Evolutionary conservation across 2,329 filamentous ascomycete species (phyloP).

Genomic region (Massarina eburnea): DNA sequence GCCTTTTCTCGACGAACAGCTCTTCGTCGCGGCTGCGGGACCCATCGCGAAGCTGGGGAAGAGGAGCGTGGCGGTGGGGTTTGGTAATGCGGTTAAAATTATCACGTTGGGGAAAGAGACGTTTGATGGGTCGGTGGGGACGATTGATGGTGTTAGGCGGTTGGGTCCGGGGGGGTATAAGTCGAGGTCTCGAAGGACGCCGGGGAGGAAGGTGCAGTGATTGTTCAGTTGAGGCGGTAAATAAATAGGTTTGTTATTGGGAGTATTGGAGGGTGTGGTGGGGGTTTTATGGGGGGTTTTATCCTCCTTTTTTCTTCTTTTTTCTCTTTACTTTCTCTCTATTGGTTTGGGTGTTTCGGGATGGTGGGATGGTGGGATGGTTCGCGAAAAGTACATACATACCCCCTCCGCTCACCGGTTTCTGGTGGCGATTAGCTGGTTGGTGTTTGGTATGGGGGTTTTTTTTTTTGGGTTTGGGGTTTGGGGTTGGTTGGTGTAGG

Average conservation of each 20-base stretch:
- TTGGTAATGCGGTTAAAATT: slow-evolving; percentile 73
- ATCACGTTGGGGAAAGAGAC: slow-evolving; percentile 67
- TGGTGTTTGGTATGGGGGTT: too few relatives aligned
- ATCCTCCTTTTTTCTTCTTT: not conserved
- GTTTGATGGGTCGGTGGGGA: slow-evolving; percentile 51
- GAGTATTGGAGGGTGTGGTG: too few relatives aligned
- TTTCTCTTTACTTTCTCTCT: not conserved
- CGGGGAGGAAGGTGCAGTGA: slow-evolving; percentile 22
- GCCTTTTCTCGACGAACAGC: slow-evolving; percentile 48
- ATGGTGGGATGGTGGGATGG: too few relatives aligned
- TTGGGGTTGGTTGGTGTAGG: too few relatives aligned
- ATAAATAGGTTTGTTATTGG: too few relatives aligned
- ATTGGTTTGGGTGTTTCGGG: too few relatives aligned
- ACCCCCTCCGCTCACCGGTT: too few relatives aligned
- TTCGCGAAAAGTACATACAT: too few relatives aligned
- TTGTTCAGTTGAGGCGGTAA: not conserved
- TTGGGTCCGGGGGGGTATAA: slow-evolving; percentile 14
- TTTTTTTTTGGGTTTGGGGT: too few relatives aligned
- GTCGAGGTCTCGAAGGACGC: slow-evolving; percentile 12
- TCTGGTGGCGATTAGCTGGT: too few relatives aligned
- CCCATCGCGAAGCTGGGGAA: slow-evolving; percentile 65
- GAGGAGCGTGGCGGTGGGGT: slow-evolving; percentile 67
- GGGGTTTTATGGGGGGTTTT: too few relatives aligned
- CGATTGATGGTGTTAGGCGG: slow-evolving; percentile 1
- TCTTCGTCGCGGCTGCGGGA: slow-evolving; percentile 68